Percentiles rank a stretch among this genome's conserved stretches.
Conservation (phyloP, 1,284 basidiomycete genomes). For the Sphagnurus paluster region DNA sequence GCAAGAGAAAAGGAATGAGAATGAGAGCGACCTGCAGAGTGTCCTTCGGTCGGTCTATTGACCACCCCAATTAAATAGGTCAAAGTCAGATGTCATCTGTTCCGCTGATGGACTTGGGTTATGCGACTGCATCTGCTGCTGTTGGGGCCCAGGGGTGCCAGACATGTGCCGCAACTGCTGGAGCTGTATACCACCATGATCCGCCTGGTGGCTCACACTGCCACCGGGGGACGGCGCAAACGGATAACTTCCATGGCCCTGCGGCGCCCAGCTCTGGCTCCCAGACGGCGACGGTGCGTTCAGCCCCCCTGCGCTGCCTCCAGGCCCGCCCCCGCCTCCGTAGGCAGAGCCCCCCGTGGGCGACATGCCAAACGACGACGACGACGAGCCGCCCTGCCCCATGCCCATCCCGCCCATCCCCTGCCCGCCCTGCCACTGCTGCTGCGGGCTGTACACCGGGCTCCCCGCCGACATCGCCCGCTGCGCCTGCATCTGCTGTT, state of each 20-base stretch:
- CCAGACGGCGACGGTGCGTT: conserved; percentile 34
- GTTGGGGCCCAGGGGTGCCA: conserved; percentile 39
- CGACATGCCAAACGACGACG: conserved; percentile 42
- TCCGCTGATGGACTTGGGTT: conserved; percentile 35
- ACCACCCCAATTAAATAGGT: conserved; percentile 49
- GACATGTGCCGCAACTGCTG: conserved; percentile 42
- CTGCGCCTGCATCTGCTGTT: conserved; percentile 29
- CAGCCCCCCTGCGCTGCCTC: conserved; percentile 9
- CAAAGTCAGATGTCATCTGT: conserved; percentile 39
- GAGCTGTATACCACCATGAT: conserved; percentile 32
- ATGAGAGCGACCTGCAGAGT: conserved; percentile 15
- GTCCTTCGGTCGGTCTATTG: conserved; percentile 32
- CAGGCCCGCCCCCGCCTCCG: too few relatives aligned
- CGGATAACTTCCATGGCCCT: conserved; percentile 27
- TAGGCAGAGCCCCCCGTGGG: conserved; percentile 40
- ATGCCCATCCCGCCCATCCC: conserved; percentile 22
- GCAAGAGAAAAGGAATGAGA: conserved; percentile 24
- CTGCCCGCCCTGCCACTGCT: conserved; percentile 21
- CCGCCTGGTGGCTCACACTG: conserved; percentile 20
- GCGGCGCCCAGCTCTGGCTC: conserved; percentile 26
- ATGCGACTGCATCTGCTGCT: conserved; percentile 34
- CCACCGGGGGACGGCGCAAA: conserved; percentile 31
- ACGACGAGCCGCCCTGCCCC: conserved; percentile 31
- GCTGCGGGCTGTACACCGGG: conserved; percentile 25
- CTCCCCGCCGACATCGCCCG: conserved; percentile 32